These are phyloP conservation scores for Amanita thiersii DNA, from an alignment of 768 basidiomycete genomes.

Conservation along the genomic window DNA sequence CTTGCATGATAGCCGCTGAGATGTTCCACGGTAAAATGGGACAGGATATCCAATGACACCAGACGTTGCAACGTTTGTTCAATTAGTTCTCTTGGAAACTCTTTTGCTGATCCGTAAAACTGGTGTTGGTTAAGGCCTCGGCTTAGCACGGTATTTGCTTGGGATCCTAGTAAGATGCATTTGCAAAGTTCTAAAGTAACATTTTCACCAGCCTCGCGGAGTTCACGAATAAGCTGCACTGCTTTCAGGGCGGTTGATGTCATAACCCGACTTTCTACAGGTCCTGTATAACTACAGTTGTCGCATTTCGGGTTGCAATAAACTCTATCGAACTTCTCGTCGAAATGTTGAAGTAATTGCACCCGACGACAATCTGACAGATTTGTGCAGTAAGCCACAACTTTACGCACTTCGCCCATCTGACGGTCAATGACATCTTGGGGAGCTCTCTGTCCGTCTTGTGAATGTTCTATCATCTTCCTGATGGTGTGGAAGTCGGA, in stretches of 20 bases:
- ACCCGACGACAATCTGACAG: slow-evolving; percentile 79
- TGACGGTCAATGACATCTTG: slow-evolving; percentile 61
- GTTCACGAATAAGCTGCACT: slow-evolving; percentile 46
- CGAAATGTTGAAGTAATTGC: slow-evolving; percentile 85
- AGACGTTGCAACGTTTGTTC: slow-evolving; percentile 63
- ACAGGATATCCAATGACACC: slow-evolving; percentile 39
- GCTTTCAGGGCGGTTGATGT: slow-evolving; percentile 46
- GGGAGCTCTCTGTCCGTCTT: slow-evolving; percentile 32
- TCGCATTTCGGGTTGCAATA: slow-evolving; percentile 73
- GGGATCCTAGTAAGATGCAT: slow-evolving; percentile 60
- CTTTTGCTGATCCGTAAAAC: slow-evolving; percentile 46
- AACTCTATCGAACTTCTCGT: slow-evolving; percentile 64
- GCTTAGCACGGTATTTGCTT: slow-evolving; percentile 32
- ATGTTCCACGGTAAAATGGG: slow-evolving; percentile 34
- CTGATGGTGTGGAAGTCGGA: slow-evolving; percentile 48
- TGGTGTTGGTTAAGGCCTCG: slow-evolving; percentile 40
- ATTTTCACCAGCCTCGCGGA: slow-evolving; percentile 34
- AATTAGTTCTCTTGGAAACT: slow-evolving; percentile 40
- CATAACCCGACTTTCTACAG: slow-evolving; percentile 46
- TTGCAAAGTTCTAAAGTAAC: slow-evolving; percentile 56
- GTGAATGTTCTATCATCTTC: slow-evolving; percentile 52
- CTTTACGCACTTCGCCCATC: slow-evolving; percentile 51
- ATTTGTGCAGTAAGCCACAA: slow-evolving; percentile 77
- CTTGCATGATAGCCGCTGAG: slow-evolving; percentile 38
- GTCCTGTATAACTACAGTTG: slow-evolving; percentile 58